A percentile compares a stretch with the other conserved stretches of the same genome.
Evolutionary conservation across 78 protist genomes (phyloP).

Genomic region (Dictyostelium purpureum): DNA sequence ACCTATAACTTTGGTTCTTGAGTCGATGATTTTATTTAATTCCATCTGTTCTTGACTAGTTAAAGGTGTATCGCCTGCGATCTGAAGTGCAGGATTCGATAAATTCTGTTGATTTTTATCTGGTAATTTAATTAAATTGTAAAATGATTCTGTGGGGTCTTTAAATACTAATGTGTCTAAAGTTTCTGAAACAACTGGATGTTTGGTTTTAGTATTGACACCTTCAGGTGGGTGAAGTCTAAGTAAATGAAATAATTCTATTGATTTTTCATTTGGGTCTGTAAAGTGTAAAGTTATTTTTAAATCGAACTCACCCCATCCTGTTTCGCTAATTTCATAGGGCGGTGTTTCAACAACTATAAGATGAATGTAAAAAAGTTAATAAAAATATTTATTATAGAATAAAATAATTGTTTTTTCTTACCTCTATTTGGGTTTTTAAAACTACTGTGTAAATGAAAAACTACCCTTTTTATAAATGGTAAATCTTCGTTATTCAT

Average conservation of each 20-base stretch:
- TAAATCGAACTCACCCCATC: constrained; percentile 87
- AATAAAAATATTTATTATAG: too few species aligned
- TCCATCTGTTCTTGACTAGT: constrained; percentile 42
- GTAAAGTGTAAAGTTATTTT: constrained; percentile 60
- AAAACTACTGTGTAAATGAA: constrained; percentile 81
- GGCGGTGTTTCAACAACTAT: constrained; percentile 69
- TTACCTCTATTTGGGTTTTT: constrained; percentile 72
- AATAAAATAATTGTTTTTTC: not conserved
- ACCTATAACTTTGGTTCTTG: constrained; percentile 21
- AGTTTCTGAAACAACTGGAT: constrained; percentile 73
- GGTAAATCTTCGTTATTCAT: constrained; percentile 78
- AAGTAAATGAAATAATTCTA: constrained; percentile 59
- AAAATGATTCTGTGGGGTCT: constrained; percentile 58
- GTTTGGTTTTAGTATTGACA: constrained; percentile 15
- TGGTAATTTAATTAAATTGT: constrained; percentile 58
- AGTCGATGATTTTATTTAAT: constrained; percentile 49
- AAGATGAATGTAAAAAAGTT: not conserved
- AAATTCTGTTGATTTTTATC: constrained; percentile 35
- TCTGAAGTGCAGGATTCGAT: constrained; percentile 13
- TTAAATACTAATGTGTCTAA: constrained; percentile 53
- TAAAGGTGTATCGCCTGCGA: not conserved
- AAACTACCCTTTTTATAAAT: constrained; percentile 65
- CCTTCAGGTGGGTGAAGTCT: constrained; percentile 77
- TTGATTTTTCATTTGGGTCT: constrained; percentile 74
- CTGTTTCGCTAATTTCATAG: constrained; percentile 82